Conservation (phyloP, 495 filamentous ascomycete genomes). For the Clohesyomyces aquaticus region DNA sequence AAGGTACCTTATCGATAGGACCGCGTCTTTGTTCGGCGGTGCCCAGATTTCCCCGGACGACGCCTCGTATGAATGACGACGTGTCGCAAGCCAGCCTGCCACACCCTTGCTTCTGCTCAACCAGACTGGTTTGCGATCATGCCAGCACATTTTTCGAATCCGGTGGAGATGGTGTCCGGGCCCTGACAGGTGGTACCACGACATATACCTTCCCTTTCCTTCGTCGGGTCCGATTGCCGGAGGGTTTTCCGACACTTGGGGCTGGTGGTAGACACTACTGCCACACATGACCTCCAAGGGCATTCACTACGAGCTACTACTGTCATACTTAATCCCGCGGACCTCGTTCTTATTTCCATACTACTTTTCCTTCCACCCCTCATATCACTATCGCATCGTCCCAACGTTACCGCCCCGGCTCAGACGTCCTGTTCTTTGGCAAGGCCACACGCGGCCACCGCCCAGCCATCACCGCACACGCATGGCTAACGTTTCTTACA, state of each 20-base stretch:
- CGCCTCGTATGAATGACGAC: background rate
- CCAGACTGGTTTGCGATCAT: background rate
- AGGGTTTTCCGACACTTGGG: background rate
- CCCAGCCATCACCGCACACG: conserved; percentile 20
- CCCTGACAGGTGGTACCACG: background rate
- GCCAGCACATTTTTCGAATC: background rate
- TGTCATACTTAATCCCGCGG: background rate
- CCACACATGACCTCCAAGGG: conserved; percentile 2
- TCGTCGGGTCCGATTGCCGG: background rate
- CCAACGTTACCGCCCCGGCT: background rate
- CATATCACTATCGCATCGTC: background rate
- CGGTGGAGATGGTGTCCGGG: background rate
- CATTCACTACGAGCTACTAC: conserved; percentile 3
- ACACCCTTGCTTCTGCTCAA: background rate
- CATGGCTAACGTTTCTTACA: conserved; percentile 35
- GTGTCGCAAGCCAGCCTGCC: background rate
- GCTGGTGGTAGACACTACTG: conserved; percentile 1
- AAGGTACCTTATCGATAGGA: background rate
- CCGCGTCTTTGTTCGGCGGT: background rate
- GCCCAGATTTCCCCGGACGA: no score
- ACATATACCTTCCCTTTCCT: background rate
- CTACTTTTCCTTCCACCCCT: conserved; percentile 14
- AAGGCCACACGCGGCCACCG: conserved; percentile 33
- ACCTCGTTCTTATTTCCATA: background rate
- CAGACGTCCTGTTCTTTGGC: background rate